phyloP scores from a whole-genome alignment of 2,329 filamentous ascomycete species.

The Colletotrichum truncatum region DNA sequence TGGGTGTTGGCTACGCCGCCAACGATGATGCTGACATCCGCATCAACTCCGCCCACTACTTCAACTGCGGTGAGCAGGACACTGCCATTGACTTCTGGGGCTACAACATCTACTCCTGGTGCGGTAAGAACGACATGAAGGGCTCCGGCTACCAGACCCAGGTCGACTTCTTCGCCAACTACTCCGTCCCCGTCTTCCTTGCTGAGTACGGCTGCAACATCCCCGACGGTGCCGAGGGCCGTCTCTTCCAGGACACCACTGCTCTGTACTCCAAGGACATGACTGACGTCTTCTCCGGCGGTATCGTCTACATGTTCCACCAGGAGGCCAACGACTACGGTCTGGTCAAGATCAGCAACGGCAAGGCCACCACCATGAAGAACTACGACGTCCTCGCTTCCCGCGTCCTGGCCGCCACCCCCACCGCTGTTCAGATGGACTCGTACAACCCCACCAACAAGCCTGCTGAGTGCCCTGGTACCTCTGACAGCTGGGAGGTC shows the following conservation, averaged over 20 bases:
- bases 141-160: conserved; percentile 84
- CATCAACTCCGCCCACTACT: conserved; percentile 85
- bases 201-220: conserved; percentile 98
- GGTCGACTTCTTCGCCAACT: conserved; percentile 86
- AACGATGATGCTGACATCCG: conserved; percentile 91
- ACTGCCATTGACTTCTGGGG: conserved; percentile 94
- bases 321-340: conserved; percentile 91
- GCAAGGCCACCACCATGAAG: conserved; percentile 70
- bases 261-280: conserved; percentile 84
- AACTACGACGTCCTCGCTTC: conserved; percentile 80
- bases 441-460: conserved; percentile 81
- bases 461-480: conserved; percentile 75
- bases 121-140: conserved; percentile 81
- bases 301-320: conserved; percentile 99
- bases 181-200: conserved; percentile 96
- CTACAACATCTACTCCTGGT: conserved; percentile 99
- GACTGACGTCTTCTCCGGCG: conserved; percentile 89
- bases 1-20: conserved; percentile 95
- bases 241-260: conserved; percentile 85
- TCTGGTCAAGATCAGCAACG: conserved; percentile 69
- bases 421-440: conserved; percentile 70
- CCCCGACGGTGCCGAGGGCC: conserved; percentile 65
- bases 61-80: conserved; percentile 82
- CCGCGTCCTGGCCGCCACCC: conserved; percentile 74
- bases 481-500: conserved; percentile 74